These are phyloP conservation scores for Aschersonia sp. DNA, from an alignment of 2,329 filamentous ascomycete species.

Conservation along the genomic window DNA sequence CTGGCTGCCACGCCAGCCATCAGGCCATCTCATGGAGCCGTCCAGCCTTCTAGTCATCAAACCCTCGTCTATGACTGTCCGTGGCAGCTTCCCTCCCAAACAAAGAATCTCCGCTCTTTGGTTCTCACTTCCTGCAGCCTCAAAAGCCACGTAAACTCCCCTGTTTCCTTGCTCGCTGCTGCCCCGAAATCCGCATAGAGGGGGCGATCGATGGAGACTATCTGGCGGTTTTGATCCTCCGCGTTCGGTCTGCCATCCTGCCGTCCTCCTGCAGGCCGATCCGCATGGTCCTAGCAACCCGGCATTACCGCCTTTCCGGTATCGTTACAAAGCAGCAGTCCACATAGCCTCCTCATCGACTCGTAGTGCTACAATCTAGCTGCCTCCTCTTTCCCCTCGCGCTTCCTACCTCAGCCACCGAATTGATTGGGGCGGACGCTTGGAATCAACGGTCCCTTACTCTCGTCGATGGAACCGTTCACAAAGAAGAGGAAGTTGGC, in stretches of 20 bases:
- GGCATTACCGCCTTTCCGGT: slow-evolving; percentile 1
- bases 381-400: background rate
- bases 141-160: slow-evolving; percentile 2
- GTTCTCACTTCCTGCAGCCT: slow-evolving; percentile 1
- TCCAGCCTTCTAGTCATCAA: too few relatives aligned
- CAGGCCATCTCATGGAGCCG: too few relatives aligned
- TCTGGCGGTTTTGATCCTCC: slow-evolving; percentile 1
- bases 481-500: slow-evolving; percentile 29
- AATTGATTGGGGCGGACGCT: too few relatives aligned
- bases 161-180: slow-evolving; percentile 1
- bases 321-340: background rate
- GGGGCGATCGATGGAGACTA: slow-evolving; percentile 3
- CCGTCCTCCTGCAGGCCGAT: background rate
- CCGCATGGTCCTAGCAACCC: slow-evolving; percentile 2
- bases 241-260: background rate
- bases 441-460: slow-evolving; percentile 4
- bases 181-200: background rate
- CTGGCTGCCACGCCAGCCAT: too few relatives aligned
- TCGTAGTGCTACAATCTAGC: background rate
- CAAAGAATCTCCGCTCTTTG: background rate
- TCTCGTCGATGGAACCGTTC: slow-evolving; percentile 24
- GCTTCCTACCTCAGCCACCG: too few relatives aligned
- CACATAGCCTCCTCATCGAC: background rate
- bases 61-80: too few relatives aligned
- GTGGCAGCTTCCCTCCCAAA: too few relatives aligned